phyloP scores from a whole-genome alignment of 176 grass and related monocot species.

The Thalia dealbata region DNA sequence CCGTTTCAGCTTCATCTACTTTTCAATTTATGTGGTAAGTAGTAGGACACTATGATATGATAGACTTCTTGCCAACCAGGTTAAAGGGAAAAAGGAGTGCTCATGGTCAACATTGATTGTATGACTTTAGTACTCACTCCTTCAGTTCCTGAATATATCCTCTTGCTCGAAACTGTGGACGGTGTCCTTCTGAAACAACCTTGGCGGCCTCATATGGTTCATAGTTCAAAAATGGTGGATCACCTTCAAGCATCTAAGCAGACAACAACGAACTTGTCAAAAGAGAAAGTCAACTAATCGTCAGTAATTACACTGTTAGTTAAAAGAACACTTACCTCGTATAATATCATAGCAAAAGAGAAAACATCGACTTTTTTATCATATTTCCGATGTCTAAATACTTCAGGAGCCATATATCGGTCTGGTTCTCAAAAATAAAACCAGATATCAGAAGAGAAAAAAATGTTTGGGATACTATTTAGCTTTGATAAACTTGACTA shows the following conservation, averaged over 20 bases:
- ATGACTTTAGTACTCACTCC: slow-evolving; percentile 42
- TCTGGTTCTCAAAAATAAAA: slow-evolving; percentile 34
- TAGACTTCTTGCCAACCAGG: not conserved
- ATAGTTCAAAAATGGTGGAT: slow-evolving; percentile 64
- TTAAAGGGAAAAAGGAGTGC: not conserved
- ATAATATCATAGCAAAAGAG: slow-evolving; percentile 99
- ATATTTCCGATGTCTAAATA: slow-evolving; percentile 95
- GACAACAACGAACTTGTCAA: slow-evolving; percentile 18
- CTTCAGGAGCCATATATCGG: slow-evolving; percentile 99
- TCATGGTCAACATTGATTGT: slow-evolving; percentile 5
- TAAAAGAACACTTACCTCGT: slow-evolving; percentile 55
- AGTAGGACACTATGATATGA: not conserved
- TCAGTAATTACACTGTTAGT: slow-evolving; percentile 2
- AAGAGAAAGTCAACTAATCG: not conserved
- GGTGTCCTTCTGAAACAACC: slow-evolving; percentile 70
- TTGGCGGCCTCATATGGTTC: slow-evolving; percentile 97
- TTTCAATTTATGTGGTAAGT: not conserved
- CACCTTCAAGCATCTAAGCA: slow-evolving; percentile 88
- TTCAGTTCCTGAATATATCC: slow-evolving; percentile 55
- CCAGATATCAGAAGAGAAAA: not conserved
- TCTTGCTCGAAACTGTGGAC: slow-evolving; percentile 65
- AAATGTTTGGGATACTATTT: slow-evolving; percentile 10
- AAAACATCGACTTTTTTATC: slow-evolving; percentile 99
- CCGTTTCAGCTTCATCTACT: not conserved
- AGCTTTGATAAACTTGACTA: slow-evolving; percentile 13